Evolutionary conservation across 192 early-diverging fungal species (phyloP), one percentile per base, ranked within the genome.

Genomic region (Mortierella alpina): DNA sequence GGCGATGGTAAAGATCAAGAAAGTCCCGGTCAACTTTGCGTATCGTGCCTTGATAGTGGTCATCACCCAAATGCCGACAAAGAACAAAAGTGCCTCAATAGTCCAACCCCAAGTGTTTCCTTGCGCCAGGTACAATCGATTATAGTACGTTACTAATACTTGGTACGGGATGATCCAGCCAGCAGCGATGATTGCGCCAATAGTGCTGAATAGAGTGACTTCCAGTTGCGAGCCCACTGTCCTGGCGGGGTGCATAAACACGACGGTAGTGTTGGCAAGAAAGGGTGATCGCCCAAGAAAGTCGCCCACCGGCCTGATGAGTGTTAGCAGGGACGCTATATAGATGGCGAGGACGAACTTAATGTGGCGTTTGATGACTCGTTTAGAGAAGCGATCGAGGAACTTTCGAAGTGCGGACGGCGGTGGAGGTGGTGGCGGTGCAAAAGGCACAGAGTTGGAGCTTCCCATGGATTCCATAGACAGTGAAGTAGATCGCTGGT

Each of bases 141-240:
- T 88, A 42, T 70, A 86, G 0, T 82, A 63, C 1, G 61, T 59
- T 5, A 71, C 58, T 5, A 73, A 66, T 2, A 57, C 71, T 22
- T 85, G 69, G 11, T 74, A 84, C 0, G 85, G 83, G 17, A 79
- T 42, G 48, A 84, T 68, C 79, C 80, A 86, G 2, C 55, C 7
- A 2, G 86, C 79, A 8, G 79, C 85, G 2, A 80, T 41, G 14
- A 82, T 56, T 4, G 64, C 70, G 45, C 87, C 87, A 12, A 88
- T 40, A 3, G 82, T 57, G 22, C 82, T 67, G 15, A 84, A 85
- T 1, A 88, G 44, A 5, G 87, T 85, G 0, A 84, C 81, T 22
- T 88, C 87, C 8, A 88, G 61, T 52, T 86, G 85, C 12, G 87
- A 82, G 2, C 87, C 87, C 63, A 86, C 77, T 6, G 82, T 85